These are phyloP conservation scores for Diddensiella caesifluorescens DNA, from an alignment of 805 yeast genomes.

Conservation along the genomic window DNA sequence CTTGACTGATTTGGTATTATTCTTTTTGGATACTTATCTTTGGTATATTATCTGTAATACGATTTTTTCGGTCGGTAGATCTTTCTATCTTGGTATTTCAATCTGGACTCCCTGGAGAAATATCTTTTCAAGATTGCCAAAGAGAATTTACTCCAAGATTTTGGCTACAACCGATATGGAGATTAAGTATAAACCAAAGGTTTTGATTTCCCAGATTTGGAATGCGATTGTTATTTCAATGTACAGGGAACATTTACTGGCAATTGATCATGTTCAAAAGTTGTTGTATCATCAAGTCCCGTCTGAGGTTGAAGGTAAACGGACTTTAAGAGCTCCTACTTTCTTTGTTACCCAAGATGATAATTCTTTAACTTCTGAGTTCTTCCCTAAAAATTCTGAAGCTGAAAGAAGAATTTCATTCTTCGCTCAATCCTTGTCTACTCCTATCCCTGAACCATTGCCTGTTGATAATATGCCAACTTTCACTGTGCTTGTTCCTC, in stretches of 20 bases:
- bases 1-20: constrained; percentile 85
- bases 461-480: constrained; percentile 99
- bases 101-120: constrained; percentile 99
- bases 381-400: constrained; percentile 94
- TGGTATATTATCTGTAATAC: constrained; percentile 97
- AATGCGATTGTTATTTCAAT: constrained; percentile 97
- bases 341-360: constrained; percentile 98
- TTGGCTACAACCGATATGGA: constrained; percentile 99
- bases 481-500: constrained; percentile 94
- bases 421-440: constrained; percentile 97
- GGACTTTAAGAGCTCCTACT: constrained; percentile 98
- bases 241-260: constrained; percentile 98
- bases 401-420: constrained; percentile 99
- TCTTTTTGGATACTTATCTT: constrained; percentile 97
- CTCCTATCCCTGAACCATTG: constrained; percentile 97
- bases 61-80: constrained; percentile 93
- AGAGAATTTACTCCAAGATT: constrained; percentile 96
- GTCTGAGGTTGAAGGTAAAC: constrained; percentile 94
- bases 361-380: constrained; percentile 87
- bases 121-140: constrained; percentile 94
- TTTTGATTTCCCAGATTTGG: constrained; percentile 97
- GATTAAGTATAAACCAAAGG: constrained; percentile 97
- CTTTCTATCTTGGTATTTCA: constrained; percentile 98
- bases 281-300: constrained; percentile 98
- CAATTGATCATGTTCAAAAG: constrained; percentile 98